Base-by-base conservation (phyloP, 1,284 basidiomycete species). In the Rhodotorula sp. region DNA sequence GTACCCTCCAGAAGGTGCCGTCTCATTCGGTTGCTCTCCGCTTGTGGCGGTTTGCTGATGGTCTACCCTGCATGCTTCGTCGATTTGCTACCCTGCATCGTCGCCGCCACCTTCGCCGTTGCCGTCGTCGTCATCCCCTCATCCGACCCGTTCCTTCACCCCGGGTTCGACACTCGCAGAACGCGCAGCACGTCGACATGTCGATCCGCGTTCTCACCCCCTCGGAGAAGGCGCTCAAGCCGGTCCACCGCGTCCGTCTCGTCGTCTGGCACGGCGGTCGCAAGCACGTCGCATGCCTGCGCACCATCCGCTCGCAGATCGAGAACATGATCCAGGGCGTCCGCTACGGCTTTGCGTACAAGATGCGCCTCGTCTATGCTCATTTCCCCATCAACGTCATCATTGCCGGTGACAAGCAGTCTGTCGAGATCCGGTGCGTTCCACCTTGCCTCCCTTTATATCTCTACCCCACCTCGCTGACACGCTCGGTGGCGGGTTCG, bases 341-440 rank as follows among this genome's bases (percentile, higher is more conserved):
- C 73, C 98, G 94, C 65, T 92, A 94, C 89, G 96, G 95, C 74
- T 99, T 98, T 89, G 89, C 90, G 80, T 99, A 99, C 89, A 99
- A 99, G 90, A 95, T 97, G 93, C 91, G 81, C 64, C 78, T 94
- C 49, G 96, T 99, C 70, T 99, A 99, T 82, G 96, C 96, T 79
- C 96, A 99, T 87, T 99, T 99, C 87, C 96, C 96, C 76, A 97
- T 99, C 87, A 99, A 99, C 86, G 90, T 92, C 81, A 98, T 99
- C 82, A 93, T 98, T 80, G 89, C 90, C 81, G 89, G 90, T 55
- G 84, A 84, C 77, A 92, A 92, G 68, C 81, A 81, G 66, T 84
- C 88, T 64, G 83, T 97, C 70, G 95, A 99, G 83, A 99, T 99
- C 84, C 90, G 97, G 79, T 99, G 99, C 86, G 64, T 99, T 98